Base-by-base conservation (phyloP, 2,329 filamentous ascomycete genomes). In the Colletotrichum sansevieriae region DNA sequence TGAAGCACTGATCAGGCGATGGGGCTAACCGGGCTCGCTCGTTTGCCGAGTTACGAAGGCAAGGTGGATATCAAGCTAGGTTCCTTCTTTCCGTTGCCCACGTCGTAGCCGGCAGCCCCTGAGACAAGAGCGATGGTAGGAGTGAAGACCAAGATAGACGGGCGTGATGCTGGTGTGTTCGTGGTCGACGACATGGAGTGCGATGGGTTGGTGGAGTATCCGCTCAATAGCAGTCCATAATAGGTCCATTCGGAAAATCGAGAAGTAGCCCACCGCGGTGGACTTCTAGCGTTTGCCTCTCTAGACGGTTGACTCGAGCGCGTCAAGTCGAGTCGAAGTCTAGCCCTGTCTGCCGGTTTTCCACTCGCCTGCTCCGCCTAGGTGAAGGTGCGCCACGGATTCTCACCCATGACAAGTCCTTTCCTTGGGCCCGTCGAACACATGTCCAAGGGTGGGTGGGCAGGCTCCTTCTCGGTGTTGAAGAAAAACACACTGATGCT, bases 31-130 rank as follows among this genome's bases (percentile, higher is more conserved):
- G 66, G 47, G 52, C 66, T 69, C 66, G 57, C 43, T 69, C 43
- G 66, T 68, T 65, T 65, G 56, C 62, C 55, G 65, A 65, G 49
- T 65, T 68, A 63, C 65, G 65, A 68, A 68, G 65, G 46, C 49
- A 25, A 65, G 29, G 62, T 65, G 65, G 55, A 41, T 47, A 58
- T 22, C 39, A 11, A 9, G 15, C 13, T n/a, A n/a, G 47, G n/a
- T 11, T 22, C 37, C 18, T 60, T 49, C 51, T 43, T 57, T 35
- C 35, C 47, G 63, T 55, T 54, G 52, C 51, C 57, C 44, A 57
- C 15, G 41, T 37, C 39, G 41, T 8, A 58, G 46, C 47, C 33
- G 43, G 56, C 25, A 51, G 33, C 49, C 49, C 29, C 49, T 43
- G 18, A 35, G 58, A 15, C 43, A 43, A 33, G 25, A 29, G 22